These are phyloP conservation scores for Fagus crenata DNA, from an alignment of 306 rosid genomes.

Conservation along the genomic window DNA sequence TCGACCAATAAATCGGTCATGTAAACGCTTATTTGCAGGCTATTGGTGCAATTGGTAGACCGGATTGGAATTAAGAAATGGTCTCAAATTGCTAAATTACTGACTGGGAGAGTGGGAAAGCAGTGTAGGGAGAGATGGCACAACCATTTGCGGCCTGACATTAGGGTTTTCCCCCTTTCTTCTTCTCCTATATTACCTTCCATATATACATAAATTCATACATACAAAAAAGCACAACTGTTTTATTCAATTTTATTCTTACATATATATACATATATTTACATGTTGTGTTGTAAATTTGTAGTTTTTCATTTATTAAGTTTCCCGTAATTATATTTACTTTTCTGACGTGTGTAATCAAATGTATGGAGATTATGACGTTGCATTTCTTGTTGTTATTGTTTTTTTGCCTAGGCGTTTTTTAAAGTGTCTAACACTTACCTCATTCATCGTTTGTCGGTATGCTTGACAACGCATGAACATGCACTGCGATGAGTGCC, in stretches of 20 bases:
- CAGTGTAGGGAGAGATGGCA: slow-evolving; percentile 86
- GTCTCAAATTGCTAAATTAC: slow-evolving; percentile 52
- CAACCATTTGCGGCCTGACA: slow-evolving; percentile 71
- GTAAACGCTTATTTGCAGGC: slow-evolving; percentile 36
- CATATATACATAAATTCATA: slow-evolving; percentile 11
- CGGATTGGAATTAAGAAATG: slow-evolving; percentile 57
- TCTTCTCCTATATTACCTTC: slow-evolving; percentile 7
- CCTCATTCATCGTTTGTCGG: slow-evolving; percentile 7
- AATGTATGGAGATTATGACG: background rate
- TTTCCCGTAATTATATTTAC: background rate
- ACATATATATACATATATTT: background rate
- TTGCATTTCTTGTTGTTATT: background rate
- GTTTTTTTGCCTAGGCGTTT: background rate
- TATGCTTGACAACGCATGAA: background rate
- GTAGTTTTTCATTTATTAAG: background rate
- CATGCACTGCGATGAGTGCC: background rate
- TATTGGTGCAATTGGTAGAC: slow-evolving; percentile 44
- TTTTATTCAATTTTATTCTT: background rate
- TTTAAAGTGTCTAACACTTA: background rate
- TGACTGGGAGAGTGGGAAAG: slow-evolving; percentile 60
- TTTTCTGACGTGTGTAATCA: background rate
- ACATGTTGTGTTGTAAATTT: background rate
- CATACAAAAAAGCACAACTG: background rate
- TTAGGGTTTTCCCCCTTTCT: slow-evolving; percentile 47
- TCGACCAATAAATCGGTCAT: background rate